Base-by-base conservation (phyloP, 805 yeast genomes). In the Ogataea zsoltii region DNA sequence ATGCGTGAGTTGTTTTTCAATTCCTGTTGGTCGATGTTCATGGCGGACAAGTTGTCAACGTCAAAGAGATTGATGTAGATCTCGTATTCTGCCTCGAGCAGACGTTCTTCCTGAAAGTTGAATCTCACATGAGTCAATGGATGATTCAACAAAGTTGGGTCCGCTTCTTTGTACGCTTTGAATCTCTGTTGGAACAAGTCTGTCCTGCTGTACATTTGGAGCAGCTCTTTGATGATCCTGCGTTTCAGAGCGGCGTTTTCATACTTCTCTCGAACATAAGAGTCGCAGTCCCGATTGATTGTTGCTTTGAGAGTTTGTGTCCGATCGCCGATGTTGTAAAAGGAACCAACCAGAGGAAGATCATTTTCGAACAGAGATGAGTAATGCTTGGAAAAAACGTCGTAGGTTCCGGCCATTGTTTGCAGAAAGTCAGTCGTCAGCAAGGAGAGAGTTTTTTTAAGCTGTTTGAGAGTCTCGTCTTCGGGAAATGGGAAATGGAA, bases 311-410 rank as follows among this genome's bases (percentile, higher is more conserved):
- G 26, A 14, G 11, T 15, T 6, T 15, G 5, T 5, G 29, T 19
- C 6, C 30, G 16, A 23, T 36, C 39, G 7, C n/a, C 13, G 11
- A 36, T 7, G 29, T 18, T 15, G 17, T 15, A 36, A 36, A 36
- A 36, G 6, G 39, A 36, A 14, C 39, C 39, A 6, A 36, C 6
- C 39, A 36, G 5, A 7, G 39, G n/a, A n/a, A 36, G n/a, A 18
- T 23, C 26, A 21, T 23, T 13, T 15, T 23, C 21, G 5, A 36
- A 36, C 12, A 36, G n/a, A n/a, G 4, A 9, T 9, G 5, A 9
- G 9, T 21, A 21, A 9, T 21, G 9, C 9, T 21, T 21, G 25
- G 25, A 5, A 21, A 21, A 21, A 5, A 6, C 9, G 25, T 9
- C 25, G 25, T 21, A 21, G 25, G 25, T 21, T 21, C 9, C 7